phyloP scores from a whole-genome alignment of 169 alveolate species.

The Theileria luwenshuni region DNA sequence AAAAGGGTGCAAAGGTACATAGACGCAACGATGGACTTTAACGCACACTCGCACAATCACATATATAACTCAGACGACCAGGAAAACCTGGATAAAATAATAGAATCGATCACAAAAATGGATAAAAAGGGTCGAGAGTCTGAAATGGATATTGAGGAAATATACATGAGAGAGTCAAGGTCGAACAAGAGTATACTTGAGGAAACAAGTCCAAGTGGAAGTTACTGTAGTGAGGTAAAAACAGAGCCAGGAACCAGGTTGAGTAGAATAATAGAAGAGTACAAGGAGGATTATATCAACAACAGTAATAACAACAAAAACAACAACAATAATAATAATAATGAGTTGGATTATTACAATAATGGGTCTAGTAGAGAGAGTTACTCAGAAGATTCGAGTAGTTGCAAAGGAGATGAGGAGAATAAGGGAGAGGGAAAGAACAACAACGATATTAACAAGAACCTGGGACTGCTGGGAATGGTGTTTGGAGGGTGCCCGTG shows the following conservation, averaged over 20 bases:
- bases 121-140: not conserved
- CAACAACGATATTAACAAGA: not conserved
- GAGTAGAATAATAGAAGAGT: conserved; percentile 7
- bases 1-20: conserved; percentile 24
- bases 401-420: not conserved
- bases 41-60: conserved; percentile 25
- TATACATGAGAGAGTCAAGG: not conserved
- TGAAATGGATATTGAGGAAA: conserved; percentile 5
- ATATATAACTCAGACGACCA: conserved; percentile 21
- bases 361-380: not conserved
- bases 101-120: conserved; percentile 2
- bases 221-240: too few species aligned
- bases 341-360: not conserved
- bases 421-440: not conserved
- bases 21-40: conserved; percentile 28
- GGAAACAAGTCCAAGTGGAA: not conserved
- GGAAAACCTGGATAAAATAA: conserved; percentile 14
- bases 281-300: conserved; percentile 6
- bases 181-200: not conserved
- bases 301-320: not conserved
- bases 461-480: conserved; percentile 1
- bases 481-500: conserved; percentile 35
- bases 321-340: not conserved
- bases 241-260: conserved; percentile 2
- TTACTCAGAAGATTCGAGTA: not conserved